Conservation (phyloP, 2,329 filamentous ascomycete genomes). For the Leptodontidium sp. region DNA sequence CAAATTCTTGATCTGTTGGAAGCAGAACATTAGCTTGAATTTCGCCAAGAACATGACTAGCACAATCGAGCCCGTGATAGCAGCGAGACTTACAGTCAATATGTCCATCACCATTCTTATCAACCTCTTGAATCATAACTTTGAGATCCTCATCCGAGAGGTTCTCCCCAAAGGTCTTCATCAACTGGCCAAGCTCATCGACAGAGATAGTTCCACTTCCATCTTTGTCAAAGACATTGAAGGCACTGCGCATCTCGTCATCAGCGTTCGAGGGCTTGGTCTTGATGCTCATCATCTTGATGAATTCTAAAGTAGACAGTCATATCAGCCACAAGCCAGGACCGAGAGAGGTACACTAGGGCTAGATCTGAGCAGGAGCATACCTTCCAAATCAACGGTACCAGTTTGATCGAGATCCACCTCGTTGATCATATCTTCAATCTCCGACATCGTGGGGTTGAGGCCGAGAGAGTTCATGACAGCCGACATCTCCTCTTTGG, state of each 20-base stretch:
- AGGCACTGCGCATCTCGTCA: conserved; percentile 70
- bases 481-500: conserved; percentile 67
- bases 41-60: not conserved
- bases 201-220: conserved; percentile 71
- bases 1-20: conserved; percentile 27
- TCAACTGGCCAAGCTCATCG: conserved; percentile 68
- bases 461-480: conserved; percentile 71
- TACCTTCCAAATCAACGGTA: conserved; percentile 70
- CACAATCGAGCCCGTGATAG: not conserved
- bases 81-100: conserved; percentile 63
- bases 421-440: conserved; percentile 73
- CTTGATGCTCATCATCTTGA: conserved; percentile 71
- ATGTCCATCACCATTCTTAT: conserved; percentile 69
- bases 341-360: no score
- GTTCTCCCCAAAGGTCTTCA: conserved; percentile 71
- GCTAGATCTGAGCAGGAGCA: not conserved
- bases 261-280: conserved; percentile 69
- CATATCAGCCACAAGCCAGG: not conserved
- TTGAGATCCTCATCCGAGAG: conserved; percentile 70
- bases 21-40: not conserved
- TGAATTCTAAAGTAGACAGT: conserved; percentile 59
- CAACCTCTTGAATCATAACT: conserved; percentile 71
- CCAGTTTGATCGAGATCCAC: conserved; percentile 71
- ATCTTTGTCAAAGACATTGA: conserved; percentile 72
- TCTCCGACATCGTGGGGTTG: conserved; percentile 67